Evolutionary conservation across 2,329 filamentous ascomycete genomes (phyloP).

Genomic region (Apiospora hydei): DNA sequence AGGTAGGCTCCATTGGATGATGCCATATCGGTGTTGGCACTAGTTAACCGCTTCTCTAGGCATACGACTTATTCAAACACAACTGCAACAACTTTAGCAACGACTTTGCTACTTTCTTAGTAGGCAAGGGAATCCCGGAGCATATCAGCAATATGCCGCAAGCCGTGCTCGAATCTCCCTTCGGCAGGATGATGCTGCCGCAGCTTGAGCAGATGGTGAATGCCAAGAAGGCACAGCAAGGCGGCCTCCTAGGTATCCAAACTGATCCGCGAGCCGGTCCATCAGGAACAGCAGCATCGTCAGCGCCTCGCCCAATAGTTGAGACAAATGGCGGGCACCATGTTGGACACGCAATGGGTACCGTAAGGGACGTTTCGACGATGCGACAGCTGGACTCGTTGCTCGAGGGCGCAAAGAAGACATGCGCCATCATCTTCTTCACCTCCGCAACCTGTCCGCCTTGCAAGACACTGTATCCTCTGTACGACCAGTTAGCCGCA

Average conservation of each 20-base stretch:
- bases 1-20: constrained; percentile 54
- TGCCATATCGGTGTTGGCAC: not conserved
- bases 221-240: constrained; percentile 55
- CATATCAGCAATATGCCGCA: constrained; percentile 87
- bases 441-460: constrained; percentile 87
- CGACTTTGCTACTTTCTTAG: constrained; percentile 86
- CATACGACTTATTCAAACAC: constrained; percentile 87
- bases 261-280: constrained; percentile 41
- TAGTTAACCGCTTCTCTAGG: constrained; percentile 52
- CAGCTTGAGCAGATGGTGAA: constrained; percentile 64
- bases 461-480: constrained; percentile 82
- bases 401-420: constrained; percentile 65
- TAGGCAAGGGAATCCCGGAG: constrained; percentile 86
- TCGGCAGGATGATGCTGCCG: constrained; percentile 87
- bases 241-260: constrained; percentile 61
- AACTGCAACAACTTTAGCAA: constrained; percentile 99
- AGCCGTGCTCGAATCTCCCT: constrained; percentile 83
- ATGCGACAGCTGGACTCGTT: constrained; percentile 66
- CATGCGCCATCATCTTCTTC: constrained; percentile 88
- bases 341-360: constrained; percentile 43
- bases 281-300: constrained; percentile 19
- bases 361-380: constrained; percentile 67
- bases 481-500: constrained; percentile 80
- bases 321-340: constrained; percentile 24
- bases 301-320: not conserved